Evolutionary conservation across 345 rosid genomes (phyloP).

Genomic region (Streptanthus diversifolius): DNA sequence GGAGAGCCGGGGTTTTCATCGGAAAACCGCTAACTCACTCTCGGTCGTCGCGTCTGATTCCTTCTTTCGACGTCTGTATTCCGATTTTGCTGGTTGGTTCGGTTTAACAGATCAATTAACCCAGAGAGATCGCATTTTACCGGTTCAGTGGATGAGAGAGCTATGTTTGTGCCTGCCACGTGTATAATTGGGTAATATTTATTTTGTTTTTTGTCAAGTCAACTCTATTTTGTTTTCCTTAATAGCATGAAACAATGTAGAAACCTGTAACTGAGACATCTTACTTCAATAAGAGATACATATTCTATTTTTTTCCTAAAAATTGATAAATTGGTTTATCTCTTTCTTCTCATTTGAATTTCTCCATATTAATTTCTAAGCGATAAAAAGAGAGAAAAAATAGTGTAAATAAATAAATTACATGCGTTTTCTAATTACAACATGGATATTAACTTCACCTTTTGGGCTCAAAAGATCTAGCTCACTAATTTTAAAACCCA

Average conservation of each 20-base stretch:
- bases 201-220: background rate
- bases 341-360: background rate
- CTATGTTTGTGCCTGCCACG: slow-evolving; percentile 7
- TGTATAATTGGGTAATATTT: background rate
- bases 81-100: slow-evolving; percentile 11
- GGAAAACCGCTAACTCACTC: slow-evolving; percentile 23
- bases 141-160: slow-evolving; percentile 1
- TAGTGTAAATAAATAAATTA: too few relatives aligned
- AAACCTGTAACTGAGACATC: background rate
- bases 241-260: background rate
- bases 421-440: too few relatives aligned
- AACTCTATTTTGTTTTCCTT: background rate
- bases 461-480: too few relatives aligned
- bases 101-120: slow-evolving; percentile 3
- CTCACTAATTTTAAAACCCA: too few relatives aligned
- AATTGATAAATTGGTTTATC: background rate
- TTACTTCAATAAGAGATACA: background rate
- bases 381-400: too few relatives aligned
- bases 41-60: slow-evolving; percentile 14
- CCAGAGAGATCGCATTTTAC: background rate
- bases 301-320: background rate
- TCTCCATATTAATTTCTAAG: too few relatives aligned
- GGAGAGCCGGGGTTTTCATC: slow-evolving; percentile 26
- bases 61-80: background rate
- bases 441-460: too few relatives aligned